These are phyloP conservation scores for Intubia oerlemansii DNA, from an alignment of 2,329 filamentous ascomycete genomes.

Conservation along the genomic window DNA sequence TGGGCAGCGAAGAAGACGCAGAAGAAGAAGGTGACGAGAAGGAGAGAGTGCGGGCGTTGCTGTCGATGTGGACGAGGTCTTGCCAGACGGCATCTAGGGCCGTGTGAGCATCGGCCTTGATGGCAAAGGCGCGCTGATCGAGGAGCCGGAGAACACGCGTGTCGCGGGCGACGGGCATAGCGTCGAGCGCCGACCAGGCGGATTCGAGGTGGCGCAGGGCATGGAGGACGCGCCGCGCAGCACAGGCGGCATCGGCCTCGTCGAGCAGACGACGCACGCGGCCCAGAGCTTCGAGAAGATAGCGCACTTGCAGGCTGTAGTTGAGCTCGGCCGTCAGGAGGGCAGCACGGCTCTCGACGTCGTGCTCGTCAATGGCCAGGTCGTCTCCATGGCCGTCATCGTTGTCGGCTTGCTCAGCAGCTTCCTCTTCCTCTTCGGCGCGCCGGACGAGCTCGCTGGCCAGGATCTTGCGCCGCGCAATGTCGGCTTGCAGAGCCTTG, in stretches of 20 bases:
- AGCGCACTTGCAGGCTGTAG: constrained; percentile 35
- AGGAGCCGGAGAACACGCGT: constrained; percentile 44
- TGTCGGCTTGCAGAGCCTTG: constrained; percentile 66
- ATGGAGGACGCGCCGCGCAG: constrained; percentile 33
- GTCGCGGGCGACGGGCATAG: constrained; percentile 36
- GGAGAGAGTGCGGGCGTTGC: constrained; percentile 19
- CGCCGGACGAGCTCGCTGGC: constrained; percentile 69
- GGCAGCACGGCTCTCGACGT: constrained; percentile 30
- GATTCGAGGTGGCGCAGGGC: constrained; percentile 34
- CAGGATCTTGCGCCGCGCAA: constrained; percentile 56
- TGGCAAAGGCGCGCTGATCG: constrained; percentile 38
- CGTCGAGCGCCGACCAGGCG: constrained; percentile 36
- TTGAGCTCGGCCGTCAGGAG: constrained; percentile 35
- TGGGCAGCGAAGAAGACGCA: constrained; percentile 21
- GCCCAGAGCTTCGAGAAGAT: constrained; percentile 27
- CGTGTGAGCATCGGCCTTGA: constrained; percentile 45
- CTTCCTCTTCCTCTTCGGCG: constrained; percentile 29
- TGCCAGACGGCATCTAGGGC: constrained; percentile 53
- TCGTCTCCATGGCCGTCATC: too few relatives aligned
- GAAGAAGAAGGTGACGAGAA: too few relatives aligned
- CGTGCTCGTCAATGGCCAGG: constrained; percentile 30
- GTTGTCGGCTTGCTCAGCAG: constrained; percentile 23
- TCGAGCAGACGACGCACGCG: constrained; percentile 38
- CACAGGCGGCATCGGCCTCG: constrained; percentile 34
- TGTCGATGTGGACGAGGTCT: constrained; percentile 40